phyloP scores from a whole-genome alignment of 2,329 filamentous ascomycete genomes.

The Hymenoscyphus fraxineus region DNA sequence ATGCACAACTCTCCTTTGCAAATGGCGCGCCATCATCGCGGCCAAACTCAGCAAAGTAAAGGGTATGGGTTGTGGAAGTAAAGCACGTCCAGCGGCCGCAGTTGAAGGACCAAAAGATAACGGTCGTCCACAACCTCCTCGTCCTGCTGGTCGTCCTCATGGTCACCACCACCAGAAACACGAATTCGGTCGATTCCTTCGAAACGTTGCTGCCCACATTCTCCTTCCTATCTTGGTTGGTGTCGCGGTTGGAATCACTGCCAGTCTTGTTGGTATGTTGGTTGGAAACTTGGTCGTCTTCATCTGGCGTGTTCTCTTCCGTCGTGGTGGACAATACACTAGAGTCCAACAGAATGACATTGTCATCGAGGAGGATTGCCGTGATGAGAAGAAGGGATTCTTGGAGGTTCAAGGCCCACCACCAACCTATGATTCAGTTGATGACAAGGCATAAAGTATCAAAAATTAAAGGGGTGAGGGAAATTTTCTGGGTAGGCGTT shows the following conservation, averaged over 20 bases:
- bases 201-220: constrained; percentile 58
- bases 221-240: constrained; percentile 66
- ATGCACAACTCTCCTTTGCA: constrained; percentile 49
- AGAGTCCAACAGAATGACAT: constrained; percentile 26
- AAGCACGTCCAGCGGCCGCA: constrained; percentile 24
- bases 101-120: constrained; percentile 22
- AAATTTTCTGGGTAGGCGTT: background rate
- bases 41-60: constrained; percentile 42
- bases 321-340: constrained; percentile 37
- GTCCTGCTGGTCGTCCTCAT: constrained; percentile 25
- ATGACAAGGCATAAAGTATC: constrained; percentile 5
- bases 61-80: constrained; percentile 37
- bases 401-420: constrained; percentile 29
- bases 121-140: constrained; percentile 23
- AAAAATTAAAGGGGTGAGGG: background rate
- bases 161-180: constrained; percentile 37
- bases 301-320: constrained; percentile 52
- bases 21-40: constrained; percentile 50
- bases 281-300: constrained; percentile 59
- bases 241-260: constrained; percentile 62
- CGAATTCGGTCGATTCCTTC: constrained; percentile 46
- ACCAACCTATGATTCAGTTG: constrained; percentile 26
- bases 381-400: constrained; percentile 29
- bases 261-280: constrained; percentile 65
- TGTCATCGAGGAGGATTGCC: constrained; percentile 17